Percentiles rank a stretch among this genome's conserved stretches.
Conservation (phyloP, 2,329 filamentous ascomycete species). For the Trichoderma pleuroti region DNA sequence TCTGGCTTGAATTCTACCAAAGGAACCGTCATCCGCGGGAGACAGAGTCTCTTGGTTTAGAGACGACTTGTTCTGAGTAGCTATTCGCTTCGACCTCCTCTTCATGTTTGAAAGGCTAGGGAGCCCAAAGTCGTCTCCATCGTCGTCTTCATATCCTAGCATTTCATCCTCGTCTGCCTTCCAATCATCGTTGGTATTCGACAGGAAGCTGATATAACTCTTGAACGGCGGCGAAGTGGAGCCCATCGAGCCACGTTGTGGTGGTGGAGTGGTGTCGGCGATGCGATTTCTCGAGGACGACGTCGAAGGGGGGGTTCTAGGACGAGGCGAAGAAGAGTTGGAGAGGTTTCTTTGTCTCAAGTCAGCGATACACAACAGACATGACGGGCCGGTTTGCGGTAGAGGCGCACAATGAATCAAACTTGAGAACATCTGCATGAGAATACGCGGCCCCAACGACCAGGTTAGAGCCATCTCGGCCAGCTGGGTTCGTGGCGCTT, state of each 20-base stretch:
- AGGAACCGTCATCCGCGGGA: constrained; percentile 36
- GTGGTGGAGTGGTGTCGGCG: constrained; percentile 56
- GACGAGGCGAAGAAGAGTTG: constrained; percentile 59
- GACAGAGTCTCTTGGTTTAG: constrained; percentile 31
- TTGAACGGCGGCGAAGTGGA: constrained; percentile 63
- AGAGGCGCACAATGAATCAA: constrained; percentile 67
- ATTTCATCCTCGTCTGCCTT: constrained; percentile 72
- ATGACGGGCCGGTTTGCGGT: not conserved
- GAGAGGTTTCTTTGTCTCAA: constrained; percentile 52
- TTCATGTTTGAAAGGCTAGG: constrained; percentile 92
- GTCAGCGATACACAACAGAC: not conserved
- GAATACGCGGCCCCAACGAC: constrained; percentile 95
- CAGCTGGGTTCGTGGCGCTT: constrained; percentile 36
- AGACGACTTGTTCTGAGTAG: constrained; percentile 38
- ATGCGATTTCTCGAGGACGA: constrained; percentile 48
- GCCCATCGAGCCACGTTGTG: constrained; percentile 50
- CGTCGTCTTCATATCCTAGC: constrained; percentile 76
- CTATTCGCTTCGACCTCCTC: constrained; percentile 59
- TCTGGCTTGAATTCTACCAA: constrained; percentile 43
- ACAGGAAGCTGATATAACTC: constrained; percentile 77
- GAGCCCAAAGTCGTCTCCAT: constrained; percentile 92
- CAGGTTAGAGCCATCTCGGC: constrained; percentile 59
- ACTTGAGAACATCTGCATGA: constrained; percentile 89
- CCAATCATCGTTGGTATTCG: constrained; percentile 80
- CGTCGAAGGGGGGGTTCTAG: constrained; percentile 71